Evolutionary conservation across 78 protist genomes (phyloP), one percentile per base, ranked within the genome.

Genomic region (Fonticula alba): DNA sequence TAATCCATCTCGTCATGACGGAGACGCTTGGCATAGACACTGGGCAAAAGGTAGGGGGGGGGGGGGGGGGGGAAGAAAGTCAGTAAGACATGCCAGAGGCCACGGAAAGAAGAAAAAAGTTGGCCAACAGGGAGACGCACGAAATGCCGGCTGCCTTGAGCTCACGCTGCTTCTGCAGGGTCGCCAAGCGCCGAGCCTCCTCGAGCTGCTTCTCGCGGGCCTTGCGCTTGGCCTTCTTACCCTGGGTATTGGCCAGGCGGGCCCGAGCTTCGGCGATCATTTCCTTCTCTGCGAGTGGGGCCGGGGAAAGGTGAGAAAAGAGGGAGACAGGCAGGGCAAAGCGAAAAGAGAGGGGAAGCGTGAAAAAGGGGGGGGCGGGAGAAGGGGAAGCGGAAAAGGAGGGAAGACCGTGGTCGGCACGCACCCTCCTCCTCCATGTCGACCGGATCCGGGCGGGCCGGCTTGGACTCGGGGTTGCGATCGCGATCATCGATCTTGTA

Each of bases 231-330:
- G 94, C 97, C 67, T 95, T 96, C 68, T 96, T 96, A 35, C 99
- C 99, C 46, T 82, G 76, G 2, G 98, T 93, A 84, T 96, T 96
- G 9, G 99, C 98, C 13, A 96, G 90, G 43, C 99, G 86, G 13
- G 98, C 99, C 11, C 94, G 75, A 10, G 99, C 98, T 69, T 91
- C 95, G 10, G 81, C 52, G 19, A 94, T 79, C 87, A 93, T 92
- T 58, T 95, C 99, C 74, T 91, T 92, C 73, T 95, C 99, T 7
- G 37, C 24, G 2, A 9, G 37, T 50, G 20, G 37, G 3, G 46
- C 29, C 9, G 17, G 43, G n/a, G n/a, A n/a, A n/a, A n/a, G n/a
- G n/a, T n/a, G n/a, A n/a, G n/a, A 36, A 50, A 15, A 57, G 17
- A 15, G 15, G 10, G 10, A n/a, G 36, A 2, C 29, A 59, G 52